These are phyloP conservation scores for Wallacemonas sp. DNA, from an alignment of 208 protist species.

Conservation along the genomic window DNA sequence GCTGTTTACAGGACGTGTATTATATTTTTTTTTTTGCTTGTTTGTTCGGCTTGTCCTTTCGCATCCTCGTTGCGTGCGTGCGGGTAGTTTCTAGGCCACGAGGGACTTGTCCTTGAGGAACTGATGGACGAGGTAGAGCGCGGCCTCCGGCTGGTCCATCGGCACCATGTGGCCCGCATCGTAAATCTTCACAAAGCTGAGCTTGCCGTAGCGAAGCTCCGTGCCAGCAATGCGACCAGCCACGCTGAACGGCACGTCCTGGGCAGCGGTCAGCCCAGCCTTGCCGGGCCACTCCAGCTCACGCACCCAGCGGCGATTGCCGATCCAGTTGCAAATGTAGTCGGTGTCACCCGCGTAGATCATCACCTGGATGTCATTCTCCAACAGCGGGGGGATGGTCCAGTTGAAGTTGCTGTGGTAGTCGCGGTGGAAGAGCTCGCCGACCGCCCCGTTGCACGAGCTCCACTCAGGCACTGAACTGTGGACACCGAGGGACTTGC, in stretches of 20 bases:
- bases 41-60: too few relatives aligned
- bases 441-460: slow-evolving; percentile 62
- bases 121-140: slow-evolving; percentile 47
- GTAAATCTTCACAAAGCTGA: slow-evolving; percentile 84
- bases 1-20: too few relatives aligned
- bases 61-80: too few relatives aligned
- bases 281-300: slow-evolving; percentile 75
- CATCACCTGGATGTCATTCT: slow-evolving; percentile 69
- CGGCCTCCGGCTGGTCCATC: slow-evolving; percentile 73
- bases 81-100: neutral
- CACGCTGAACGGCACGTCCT: slow-evolving; percentile 36
- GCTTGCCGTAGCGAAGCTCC: slow-evolving; percentile 34
- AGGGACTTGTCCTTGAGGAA: slow-evolving; percentile 39
- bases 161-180: slow-evolving; percentile 91
- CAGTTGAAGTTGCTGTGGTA: slow-evolving; percentile 69
- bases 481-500: slow-evolving; percentile 55
- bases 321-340: slow-evolving; percentile 94
- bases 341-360: slow-evolving; percentile 92
- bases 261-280: slow-evolving; percentile 45
- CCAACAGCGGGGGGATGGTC: slow-evolving; percentile 62
- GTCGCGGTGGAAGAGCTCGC: slow-evolving; percentile 60
- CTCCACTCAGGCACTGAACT: slow-evolving; percentile 38
- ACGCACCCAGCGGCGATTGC: slow-evolving; percentile 81
- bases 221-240: slow-evolving; percentile 26
- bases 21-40: too few relatives aligned